Percentiles rank a stretch among this genome's conserved stretches.
These are phyloP conservation scores for Dendrothele bispora DNA, from an alignment of 768 basidiomycete genomes.

Conservation along the genomic window DNA sequence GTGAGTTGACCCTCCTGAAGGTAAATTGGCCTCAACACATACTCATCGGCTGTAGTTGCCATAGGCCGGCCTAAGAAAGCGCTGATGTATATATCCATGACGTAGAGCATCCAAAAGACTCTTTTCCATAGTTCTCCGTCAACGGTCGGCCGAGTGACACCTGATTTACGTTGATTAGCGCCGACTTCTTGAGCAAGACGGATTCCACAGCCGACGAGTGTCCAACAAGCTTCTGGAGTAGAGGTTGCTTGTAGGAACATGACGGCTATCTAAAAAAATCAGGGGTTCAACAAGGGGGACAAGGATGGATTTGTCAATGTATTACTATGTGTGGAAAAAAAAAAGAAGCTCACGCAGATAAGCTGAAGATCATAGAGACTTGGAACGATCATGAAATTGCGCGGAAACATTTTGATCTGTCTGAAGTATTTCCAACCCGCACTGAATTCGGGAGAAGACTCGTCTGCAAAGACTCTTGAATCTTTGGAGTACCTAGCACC, in stretches of 20 bases:
- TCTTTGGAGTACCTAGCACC: slow-evolving; percentile 46
- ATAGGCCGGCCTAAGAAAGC: slow-evolving; percentile 54
- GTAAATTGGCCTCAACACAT: slow-evolving; percentile 16
- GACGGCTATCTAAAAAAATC: slow-evolving; percentile 32
- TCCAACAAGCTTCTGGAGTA: slow-evolving; percentile 52
- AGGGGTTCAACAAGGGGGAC: neutral
- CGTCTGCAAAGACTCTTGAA: slow-evolving; percentile 27
- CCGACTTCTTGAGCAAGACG: slow-evolving; percentile 62
- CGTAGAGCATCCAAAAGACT: slow-evolving; percentile 42
- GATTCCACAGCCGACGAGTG: slow-evolving; percentile 51
- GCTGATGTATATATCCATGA: slow-evolving; percentile 21
- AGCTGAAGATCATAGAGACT: slow-evolving; percentile 59
- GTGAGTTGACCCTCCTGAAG: neutral
- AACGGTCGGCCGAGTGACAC: slow-evolving; percentile 25
- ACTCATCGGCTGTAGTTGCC: slow-evolving; percentile 61
- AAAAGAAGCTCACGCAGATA: slow-evolving; percentile 40
- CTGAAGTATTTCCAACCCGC: slow-evolving; percentile 45
- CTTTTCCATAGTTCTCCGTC: slow-evolving; percentile 66
- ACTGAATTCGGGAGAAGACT: slow-evolving; percentile 25
- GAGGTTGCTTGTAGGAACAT: slow-evolving; percentile 44
- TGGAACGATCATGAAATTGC: slow-evolving; percentile 47
- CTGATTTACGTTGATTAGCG: slow-evolving; percentile 43
- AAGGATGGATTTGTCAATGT: slow-evolving; percentile 17
- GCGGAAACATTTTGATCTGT: slow-evolving; percentile 51
- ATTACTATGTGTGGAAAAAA: too few species aligned